Conservation (phyloP, 495 filamentous ascomycete genomes). For the Aspergillus leporis region DNA sequence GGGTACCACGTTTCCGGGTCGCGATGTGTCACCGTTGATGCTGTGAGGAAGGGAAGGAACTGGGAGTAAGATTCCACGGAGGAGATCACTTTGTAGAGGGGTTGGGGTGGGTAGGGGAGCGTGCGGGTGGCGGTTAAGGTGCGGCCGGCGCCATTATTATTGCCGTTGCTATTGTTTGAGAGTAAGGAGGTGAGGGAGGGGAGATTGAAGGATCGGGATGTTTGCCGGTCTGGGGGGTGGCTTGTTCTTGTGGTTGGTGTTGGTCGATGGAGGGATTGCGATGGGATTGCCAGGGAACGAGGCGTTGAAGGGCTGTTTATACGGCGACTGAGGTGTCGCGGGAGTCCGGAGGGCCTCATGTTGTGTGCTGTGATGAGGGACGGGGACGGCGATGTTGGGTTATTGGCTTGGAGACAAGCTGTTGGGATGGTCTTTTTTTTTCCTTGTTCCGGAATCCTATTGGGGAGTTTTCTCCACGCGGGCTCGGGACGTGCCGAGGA, state of each 20-base stretch:
- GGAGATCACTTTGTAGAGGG: slow-evolving; percentile 79
- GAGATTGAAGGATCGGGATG: slow-evolving; percentile 28
- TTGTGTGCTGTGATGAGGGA: neutral
- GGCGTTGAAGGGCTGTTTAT: neutral
- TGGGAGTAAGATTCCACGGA: slow-evolving; percentile 76
- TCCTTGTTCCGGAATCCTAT: neutral
- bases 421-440: slow-evolving; percentile 6
- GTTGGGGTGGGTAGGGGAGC: slow-evolving; percentile 71
- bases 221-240: slow-evolving; percentile 2
- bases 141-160: slow-evolving; percentile 33
- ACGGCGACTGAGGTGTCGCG: slow-evolving; percentile 4
- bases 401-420: neutral
- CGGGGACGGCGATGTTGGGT: neutral
- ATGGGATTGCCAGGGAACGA: neutral
- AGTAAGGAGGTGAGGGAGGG: slow-evolving; percentile 40
- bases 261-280: slow-evolving; percentile 3
- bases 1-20: slow-evolving; percentile 60
- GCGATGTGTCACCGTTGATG: slow-evolving; percentile 67
- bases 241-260: slow-evolving; percentile 2
- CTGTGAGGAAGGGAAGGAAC: slow-evolving; percentile 85
- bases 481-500: slow-evolving; percentile 2
- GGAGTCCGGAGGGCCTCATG: neutral
- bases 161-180: slow-evolving; percentile 23
- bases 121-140: slow-evolving; percentile 70
- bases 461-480: neutral